Evolutionary conservation across 1,139 yeast genomes (phyloP), one percentile per base, ranked within the genome.

Genomic region (Zygosaccharomyces sapae): DNA sequence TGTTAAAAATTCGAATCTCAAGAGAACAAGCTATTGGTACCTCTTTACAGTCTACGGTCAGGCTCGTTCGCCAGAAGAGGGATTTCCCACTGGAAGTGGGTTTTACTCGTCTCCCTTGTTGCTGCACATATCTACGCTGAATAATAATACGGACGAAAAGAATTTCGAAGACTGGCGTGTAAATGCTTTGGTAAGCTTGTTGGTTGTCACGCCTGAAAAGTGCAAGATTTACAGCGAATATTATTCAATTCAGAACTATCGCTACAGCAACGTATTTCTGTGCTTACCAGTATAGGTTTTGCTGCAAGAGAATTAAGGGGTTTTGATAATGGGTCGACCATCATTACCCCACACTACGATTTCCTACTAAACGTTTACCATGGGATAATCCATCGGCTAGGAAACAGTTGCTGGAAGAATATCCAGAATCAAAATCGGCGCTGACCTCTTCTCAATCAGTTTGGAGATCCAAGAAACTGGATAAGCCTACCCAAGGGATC

Each of bases 301-400:
- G 71, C 83, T 2, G 80, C 83, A 0, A 66, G 92, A 52, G 89
- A 83, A 53, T 64, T 83, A 5, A 69, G 82, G 43, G 90, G 90
- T 0, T 63, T 72, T 30, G 70, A 74, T 12, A 90, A 84, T 63
- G 53, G 49, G 8, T 20, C 51, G 0, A 62, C 65, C 34, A 61
- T 72, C 4, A 57, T 69, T 9, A 69, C 67, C 20, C 71, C 70
- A 1, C 37, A 54, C 22, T 58, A 55, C 39, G 66, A 59, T 37
- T 70, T 53, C 70, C 71, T 5, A 63, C 72, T 0, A 53, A 44
- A 18, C 53, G 61, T 44, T 46, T 65, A 49, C 60, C 66, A 42
- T 62, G 56, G 67, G 65, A 53, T 48, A 10, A 8, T 27, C 30
- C 9, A 27, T 27, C 30, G 4, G 12, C 9, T 9, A 54, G 18